Percentiles rank a stretch among this genome's conserved stretches.
Conservation (phyloP, 176 grass and related monocot genomes). For the Carex scoparia region DNA sequence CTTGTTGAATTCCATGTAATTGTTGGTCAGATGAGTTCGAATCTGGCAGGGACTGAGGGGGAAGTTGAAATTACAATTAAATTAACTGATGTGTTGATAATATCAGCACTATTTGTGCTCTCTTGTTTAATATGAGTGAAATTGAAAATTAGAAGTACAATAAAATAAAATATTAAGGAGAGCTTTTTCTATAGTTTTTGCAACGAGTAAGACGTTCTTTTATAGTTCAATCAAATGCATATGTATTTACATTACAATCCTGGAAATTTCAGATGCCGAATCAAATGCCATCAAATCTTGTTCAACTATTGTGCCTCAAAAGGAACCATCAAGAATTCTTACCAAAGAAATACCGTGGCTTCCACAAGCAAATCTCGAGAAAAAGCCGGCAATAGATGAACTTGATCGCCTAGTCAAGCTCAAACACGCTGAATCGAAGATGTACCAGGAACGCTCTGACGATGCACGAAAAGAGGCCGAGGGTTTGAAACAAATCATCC, state of each 20-base stretch:
- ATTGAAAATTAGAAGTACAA: neutral
- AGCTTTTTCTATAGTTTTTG: neutral
- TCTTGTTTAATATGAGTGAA: neutral
- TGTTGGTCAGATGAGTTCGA: neutral
- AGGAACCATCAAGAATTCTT: slow-evolving; percentile 13
- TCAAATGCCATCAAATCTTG: slow-evolving; percentile 17
- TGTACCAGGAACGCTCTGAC: slow-evolving; percentile 91
- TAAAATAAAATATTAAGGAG: neutral
- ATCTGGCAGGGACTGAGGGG: neutral
- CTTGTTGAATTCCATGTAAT: slow-evolving; percentile 16
- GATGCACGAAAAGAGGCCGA: slow-evolving; percentile 66
- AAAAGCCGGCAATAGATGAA: slow-evolving; percentile 63
- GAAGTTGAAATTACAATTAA: neutral
- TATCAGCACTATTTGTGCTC: neutral
- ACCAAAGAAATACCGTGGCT: slow-evolving; percentile 5
- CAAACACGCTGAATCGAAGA: slow-evolving; percentile 81
- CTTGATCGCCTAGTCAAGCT: slow-evolving; percentile 71
- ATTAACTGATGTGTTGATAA: neutral
- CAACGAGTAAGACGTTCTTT: neutral
- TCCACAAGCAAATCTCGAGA: slow-evolving; percentile 20
- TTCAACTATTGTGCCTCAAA: slow-evolving; percentile 3
- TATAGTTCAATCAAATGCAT: neutral
- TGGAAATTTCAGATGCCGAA: slow-evolving; percentile 41
- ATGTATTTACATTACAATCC: slow-evolving; percentile 21
- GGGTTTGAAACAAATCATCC: slow-evolving; percentile 40